Evolutionary conservation across 306 rosid species (phyloP).

Genomic region (Acacia melanoxylon): DNA sequence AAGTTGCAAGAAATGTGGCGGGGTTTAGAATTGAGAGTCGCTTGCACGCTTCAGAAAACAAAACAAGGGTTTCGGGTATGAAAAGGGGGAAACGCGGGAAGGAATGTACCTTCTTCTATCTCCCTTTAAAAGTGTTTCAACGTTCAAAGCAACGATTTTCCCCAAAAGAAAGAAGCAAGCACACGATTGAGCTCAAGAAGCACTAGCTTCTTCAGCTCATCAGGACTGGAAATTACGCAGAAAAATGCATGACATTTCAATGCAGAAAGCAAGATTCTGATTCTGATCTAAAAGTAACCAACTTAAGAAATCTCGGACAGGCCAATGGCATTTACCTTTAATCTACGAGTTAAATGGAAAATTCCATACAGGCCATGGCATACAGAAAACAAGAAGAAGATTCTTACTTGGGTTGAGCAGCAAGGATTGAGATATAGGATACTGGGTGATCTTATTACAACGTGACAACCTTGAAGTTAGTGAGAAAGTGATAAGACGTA

Average conservation of each 20-base stretch:
- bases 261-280: not conserved
- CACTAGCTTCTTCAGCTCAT: not conserved
- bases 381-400: not conserved
- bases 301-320: not conserved
- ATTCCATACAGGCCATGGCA: not conserved
- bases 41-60: constrained; percentile 72
- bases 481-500: not conserved
- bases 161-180: not conserved
- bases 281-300: not conserved
- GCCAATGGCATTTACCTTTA: not conserved
- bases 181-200: not conserved
- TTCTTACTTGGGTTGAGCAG: not conserved
- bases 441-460: not conserved
- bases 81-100: constrained; percentile 51
- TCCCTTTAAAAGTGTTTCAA: not conserved
- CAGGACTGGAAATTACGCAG: not conserved
- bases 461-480: not conserved
- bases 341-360: not conserved
- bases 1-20: constrained; percentile 31
- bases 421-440: not conserved
- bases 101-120: constrained; percentile 25
- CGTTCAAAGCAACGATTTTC: not conserved
- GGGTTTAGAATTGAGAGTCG: constrained; percentile 38
- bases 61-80: constrained; percentile 12
- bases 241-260: not conserved